phyloP scores from a whole-genome alignment of 371 early-diverging fungal species.

The Phascolomyces articulosus region DNA sequence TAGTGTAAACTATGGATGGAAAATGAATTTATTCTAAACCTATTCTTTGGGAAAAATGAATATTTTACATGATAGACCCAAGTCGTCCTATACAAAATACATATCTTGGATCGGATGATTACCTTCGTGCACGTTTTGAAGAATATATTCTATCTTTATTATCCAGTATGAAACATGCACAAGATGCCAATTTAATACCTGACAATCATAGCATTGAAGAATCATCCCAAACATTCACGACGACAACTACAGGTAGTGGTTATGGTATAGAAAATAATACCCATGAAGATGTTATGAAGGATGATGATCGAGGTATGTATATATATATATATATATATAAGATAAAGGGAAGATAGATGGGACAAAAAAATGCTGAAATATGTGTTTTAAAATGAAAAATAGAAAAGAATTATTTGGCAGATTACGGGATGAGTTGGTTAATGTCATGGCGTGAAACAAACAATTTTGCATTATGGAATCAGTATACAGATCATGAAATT shows the following conservation, averaged over 20 bases:
- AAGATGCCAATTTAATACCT: constrained; percentile 44
- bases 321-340: too few relatives aligned
- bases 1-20: too few relatives aligned
- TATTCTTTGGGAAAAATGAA: neutral
- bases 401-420: constrained; percentile 67
- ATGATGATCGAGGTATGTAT: constrained; percentile 44
- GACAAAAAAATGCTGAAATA: neutral
- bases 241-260: too few relatives aligned
- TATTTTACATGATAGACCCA: constrained; percentile 34
- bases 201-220: constrained; percentile 14
- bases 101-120: constrained; percentile 81
- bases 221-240: constrained; percentile 17
- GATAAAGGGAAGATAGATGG: too few relatives aligned
- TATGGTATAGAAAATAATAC: neutral
- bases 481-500: constrained; percentile 67
- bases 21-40: too few relatives aligned
- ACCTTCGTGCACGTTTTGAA: constrained; percentile 79
- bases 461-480: constrained; percentile 74
- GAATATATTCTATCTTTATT: constrained; percentile 71
- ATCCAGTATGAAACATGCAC: constrained; percentile 69
- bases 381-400: neutral
- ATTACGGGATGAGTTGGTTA: constrained; percentile 69
- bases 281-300: constrained; percentile 32
- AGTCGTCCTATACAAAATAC: constrained; percentile 56
- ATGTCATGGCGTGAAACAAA: constrained; percentile 73